Conservation (phyloP, 805 yeast genomes). For the Groenewaldozyma tartarivorans region DNA sequence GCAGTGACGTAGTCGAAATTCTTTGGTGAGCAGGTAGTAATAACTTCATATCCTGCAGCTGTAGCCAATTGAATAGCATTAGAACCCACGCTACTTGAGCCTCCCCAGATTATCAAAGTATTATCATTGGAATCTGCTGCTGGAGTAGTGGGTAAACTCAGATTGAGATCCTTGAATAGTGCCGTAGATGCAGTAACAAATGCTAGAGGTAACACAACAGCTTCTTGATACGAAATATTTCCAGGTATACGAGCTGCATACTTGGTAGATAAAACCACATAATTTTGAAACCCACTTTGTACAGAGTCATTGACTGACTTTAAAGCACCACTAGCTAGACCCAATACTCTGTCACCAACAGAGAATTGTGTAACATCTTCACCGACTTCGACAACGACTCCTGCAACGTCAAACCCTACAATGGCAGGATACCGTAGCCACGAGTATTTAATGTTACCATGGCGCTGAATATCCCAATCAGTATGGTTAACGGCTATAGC, state of each 20-base stretch:
- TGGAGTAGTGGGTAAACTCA: background rate
- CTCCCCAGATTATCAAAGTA: constrained; percentile 29
- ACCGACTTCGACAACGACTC: constrained; percentile 46
- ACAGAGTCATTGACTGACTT: constrained; percentile 27
- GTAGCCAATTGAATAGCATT: constrained; percentile 52
- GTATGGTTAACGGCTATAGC: constrained; percentile 60
- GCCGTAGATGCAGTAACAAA: background rate
- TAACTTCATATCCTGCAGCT: constrained; percentile 36
- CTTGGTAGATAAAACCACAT: background rate
- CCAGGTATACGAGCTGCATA: background rate
- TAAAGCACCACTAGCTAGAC: constrained; percentile 45
- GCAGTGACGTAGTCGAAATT: constrained; percentile 33
- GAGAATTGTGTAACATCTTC: constrained; percentile 37
- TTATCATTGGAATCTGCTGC: constrained; percentile 12
- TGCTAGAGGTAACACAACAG: background rate
- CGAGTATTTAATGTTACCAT: constrained; percentile 30
- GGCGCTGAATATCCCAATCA: constrained; percentile 50
- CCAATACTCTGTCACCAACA: constrained; percentile 49
- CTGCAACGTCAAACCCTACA: constrained; percentile 56
- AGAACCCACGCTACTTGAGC: constrained; percentile 57
- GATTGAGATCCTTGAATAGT: background rate
- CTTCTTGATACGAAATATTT: background rate
- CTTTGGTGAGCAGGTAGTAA: constrained; percentile 43
- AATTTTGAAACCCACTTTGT: constrained; percentile 41
- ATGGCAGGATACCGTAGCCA: constrained; percentile 44